phyloP scores from a whole-genome alignment of 345 rosid species.

The Eucalyptus brandiana region DNA sequence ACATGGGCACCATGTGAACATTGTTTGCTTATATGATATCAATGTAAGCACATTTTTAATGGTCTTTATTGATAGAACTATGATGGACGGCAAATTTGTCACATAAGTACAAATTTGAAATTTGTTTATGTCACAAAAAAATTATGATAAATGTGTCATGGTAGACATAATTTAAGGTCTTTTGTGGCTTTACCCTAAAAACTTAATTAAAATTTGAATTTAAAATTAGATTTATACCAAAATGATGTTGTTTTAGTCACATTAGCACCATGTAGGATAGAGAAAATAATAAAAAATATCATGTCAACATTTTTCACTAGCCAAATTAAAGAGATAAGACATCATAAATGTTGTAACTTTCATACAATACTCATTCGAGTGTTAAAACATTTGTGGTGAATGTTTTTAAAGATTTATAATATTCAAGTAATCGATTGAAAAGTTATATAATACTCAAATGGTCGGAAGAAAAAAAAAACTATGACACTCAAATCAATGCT shows the following conservation, averaged over 20 bases:
- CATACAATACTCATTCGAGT: neutral
- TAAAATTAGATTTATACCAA: too few relatives aligned
- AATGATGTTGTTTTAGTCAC: too few relatives aligned
- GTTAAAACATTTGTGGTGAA: neutral
- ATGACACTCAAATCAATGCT: too few relatives aligned
- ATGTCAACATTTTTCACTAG: neutral
- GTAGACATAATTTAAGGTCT: neutral
- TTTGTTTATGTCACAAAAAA: neutral
- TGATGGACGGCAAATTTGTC: neutral
- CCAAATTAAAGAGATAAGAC: neutral
- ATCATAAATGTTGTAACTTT: neutral
- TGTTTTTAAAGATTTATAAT: too few relatives aligned
- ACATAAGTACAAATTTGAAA: too few relatives aligned
- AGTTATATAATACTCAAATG: too few relatives aligned
- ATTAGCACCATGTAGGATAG: too few relatives aligned
- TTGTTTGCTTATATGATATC: neutral
- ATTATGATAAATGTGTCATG: too few relatives aligned
- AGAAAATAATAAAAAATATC: neutral
- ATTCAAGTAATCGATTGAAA: too few relatives aligned
- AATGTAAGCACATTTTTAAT: neutral
- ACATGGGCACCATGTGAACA: neutral
- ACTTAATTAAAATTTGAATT: too few relatives aligned
- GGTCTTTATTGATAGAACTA: too few relatives aligned
- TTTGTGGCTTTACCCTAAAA: neutral
- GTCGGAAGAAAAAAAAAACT: too few relatives aligned